phyloP scores from a whole-genome alignment of 257 asterid species.

The Mitragyna speciosa region DNA sequence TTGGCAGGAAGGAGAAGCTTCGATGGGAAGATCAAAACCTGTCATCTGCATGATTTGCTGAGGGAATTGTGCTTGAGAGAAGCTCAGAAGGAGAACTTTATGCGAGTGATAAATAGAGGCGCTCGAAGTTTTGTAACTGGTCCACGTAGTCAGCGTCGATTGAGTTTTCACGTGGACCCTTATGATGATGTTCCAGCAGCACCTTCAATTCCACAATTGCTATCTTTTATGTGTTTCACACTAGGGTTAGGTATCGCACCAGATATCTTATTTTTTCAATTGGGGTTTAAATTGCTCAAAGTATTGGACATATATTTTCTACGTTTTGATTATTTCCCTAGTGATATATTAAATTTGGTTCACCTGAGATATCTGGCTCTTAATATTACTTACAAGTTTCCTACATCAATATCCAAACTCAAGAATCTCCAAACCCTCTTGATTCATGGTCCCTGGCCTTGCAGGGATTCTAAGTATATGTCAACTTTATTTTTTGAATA shows the following conservation, averaged over 20 bases:
- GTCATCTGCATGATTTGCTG: conserved; percentile 37
- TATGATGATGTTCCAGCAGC: background rate
- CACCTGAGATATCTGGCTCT: conserved; percentile 33
- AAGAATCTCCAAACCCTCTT: conserved; percentile 32
- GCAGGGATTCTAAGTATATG: background rate
- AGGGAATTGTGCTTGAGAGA: conserved; percentile 35
- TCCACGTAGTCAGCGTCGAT: conserved; percentile 3
- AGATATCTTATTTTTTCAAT: background rate
- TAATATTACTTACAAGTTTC: conserved; percentile 19
- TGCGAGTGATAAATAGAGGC: background rate
- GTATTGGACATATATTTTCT: conserved; percentile 19
- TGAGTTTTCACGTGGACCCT: conserved; percentile 20
- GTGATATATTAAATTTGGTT: conserved; percentile 20
- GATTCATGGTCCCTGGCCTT: conserved; percentile 20
- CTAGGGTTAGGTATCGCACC: background rate
- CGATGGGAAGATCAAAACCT: conserved; percentile 30
- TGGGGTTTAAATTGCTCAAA: conserved; percentile 32
- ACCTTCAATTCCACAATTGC: conserved; percentile 13
- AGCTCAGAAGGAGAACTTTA: conserved; percentile 31
- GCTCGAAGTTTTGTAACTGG: background rate
- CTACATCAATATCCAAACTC: conserved; percentile 5
- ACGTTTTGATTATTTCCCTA: conserved; percentile 31
- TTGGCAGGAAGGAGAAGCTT: conserved; percentile 16
- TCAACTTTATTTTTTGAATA: conserved; percentile 20
- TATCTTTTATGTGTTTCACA: background rate